Base-by-base conservation (phyloP, 2,329 filamentous ascomycete species). In the Phoma herbarum region DNA sequence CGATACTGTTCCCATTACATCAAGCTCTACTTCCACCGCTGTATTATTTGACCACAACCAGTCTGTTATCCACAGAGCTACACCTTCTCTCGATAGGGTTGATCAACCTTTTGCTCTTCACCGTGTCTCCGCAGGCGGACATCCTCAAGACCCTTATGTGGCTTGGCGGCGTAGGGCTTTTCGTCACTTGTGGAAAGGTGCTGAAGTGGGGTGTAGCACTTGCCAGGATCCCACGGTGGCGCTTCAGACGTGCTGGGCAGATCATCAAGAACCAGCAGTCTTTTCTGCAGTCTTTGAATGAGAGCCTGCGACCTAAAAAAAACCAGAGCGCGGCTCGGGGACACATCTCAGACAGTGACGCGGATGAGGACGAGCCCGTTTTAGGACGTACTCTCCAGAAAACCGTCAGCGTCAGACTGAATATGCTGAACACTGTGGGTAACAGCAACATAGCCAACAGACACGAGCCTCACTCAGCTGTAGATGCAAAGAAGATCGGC, bases 191-290 rank as follows among this genome's bases (percentile, higher is more conserved):
- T 72, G 86, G 87, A 28, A 84, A 88, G 28, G 86, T 95, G 12
- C 86, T 98, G 33, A 85, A 84, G 68, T 96, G 92, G 90, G 93
- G 91, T 44, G 90, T 98, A 52, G 85, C 89, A 25, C 80, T 99
- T 60, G 93, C 94, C 49, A 85, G 94, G 57, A 91, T 98, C 18
- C 95, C 95, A 2, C 92, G 88, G 68, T 97, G 94, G 92, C 90
- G 93, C 42, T 93, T 98, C 69, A 85, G 87, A 67, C 86, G 88
- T 54, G 79, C 83, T 12, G 80, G 79, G 3, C 76, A 79, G 26
- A 73, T 80, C 20, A 76, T 79, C 33, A 75, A 74, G 62, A 77
- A 79, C 49, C 75, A 74, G 20, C 78, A 80, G 51, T 78, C 77
- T 6, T 79, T 83, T 29, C 63, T 82, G 8, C 73, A 79, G 52